These are phyloP conservation scores for Solanum corneliomulleri DNA, from an alignment of 257 asterid genomes.

Conservation along the genomic window DNA sequence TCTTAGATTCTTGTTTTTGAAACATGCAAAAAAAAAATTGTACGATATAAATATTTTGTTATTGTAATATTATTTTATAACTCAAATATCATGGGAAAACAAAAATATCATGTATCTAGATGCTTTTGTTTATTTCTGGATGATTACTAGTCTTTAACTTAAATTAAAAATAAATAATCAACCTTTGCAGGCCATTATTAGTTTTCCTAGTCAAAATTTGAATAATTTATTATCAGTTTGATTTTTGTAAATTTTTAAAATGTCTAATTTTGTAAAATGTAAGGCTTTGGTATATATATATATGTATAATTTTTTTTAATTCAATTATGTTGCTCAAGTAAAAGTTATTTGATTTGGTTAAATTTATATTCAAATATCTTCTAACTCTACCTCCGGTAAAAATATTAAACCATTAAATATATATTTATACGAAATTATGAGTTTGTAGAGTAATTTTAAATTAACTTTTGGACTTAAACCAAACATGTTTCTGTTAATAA, in stretches of 20 bases:
- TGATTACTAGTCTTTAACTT: neutral
- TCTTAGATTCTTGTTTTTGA: no score
- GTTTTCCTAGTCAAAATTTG: neutral
- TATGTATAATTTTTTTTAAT: neutral
- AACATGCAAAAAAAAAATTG: no score
- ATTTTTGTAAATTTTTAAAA: neutral
- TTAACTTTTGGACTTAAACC: neutral
- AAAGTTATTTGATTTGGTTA: neutral
- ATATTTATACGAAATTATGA: neutral
- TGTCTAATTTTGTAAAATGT: neutral
- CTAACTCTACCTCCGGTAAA: accelerated
- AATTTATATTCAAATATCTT: neutral
- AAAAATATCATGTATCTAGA: neutral
- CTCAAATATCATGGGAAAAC: no score
- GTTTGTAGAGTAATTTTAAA: neutral
- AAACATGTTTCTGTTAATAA: neutral
- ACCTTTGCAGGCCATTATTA: neutral
- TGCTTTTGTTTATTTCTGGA: neutral
- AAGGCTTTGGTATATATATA: neutral
- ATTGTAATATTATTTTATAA: no score
- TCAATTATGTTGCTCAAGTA: neutral
- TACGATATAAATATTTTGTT: no score
- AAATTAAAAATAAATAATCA: neutral
- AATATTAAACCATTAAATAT: neutral
- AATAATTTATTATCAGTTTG: neutral